Evolutionary conservation across 2,329 filamentous ascomycete genomes (phyloP).

Genomic region (Chrysosporium queenslandicum): DNA sequence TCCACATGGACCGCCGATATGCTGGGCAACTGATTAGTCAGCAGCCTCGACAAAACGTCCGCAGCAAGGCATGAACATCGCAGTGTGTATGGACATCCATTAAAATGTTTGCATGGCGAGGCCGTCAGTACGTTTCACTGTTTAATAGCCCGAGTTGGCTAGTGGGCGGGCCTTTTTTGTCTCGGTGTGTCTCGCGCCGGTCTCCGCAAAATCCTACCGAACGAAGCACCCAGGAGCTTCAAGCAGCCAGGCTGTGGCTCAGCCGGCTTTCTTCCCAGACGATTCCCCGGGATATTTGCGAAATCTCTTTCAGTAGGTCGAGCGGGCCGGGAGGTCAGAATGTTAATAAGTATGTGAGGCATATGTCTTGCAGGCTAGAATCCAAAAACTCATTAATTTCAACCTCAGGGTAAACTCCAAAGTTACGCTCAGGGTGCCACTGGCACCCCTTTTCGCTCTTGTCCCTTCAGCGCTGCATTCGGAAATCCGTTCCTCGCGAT

Average conservation of each 20-base stretch:
- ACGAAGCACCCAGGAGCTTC: conserved; percentile 27
- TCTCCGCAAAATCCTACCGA: not conserved
- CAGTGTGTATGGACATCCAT: not conserved
- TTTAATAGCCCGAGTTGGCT: not conserved
- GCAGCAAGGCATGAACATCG: no score
- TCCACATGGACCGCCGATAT: not conserved
- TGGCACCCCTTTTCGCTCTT: conserved; percentile 43
- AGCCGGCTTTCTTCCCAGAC: conserved; percentile 43
- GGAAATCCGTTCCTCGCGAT: conserved; percentile 45
- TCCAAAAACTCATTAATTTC: not conserved
- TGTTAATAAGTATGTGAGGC: conserved; percentile 51
- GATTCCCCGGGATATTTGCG: conserved; percentile 47
- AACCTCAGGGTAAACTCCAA: conserved; percentile 53
- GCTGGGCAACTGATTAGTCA: not conserved
- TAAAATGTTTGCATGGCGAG: conserved; percentile 5
- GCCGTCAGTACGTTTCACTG: not conserved
- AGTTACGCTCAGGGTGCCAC: conserved; percentile 51
- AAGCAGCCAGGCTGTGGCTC: conserved; percentile 48
- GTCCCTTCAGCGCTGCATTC: conserved; percentile 47
- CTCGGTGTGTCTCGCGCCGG: not conserved
- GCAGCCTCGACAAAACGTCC: no score
- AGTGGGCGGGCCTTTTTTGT: not conserved
- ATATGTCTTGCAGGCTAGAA: not conserved
- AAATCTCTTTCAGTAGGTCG: conserved; percentile 53
- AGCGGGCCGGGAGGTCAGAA: conserved; percentile 58